Conservation (phyloP, 164 flowering plant genomes). For the Kingdonia uniflora region DNA sequence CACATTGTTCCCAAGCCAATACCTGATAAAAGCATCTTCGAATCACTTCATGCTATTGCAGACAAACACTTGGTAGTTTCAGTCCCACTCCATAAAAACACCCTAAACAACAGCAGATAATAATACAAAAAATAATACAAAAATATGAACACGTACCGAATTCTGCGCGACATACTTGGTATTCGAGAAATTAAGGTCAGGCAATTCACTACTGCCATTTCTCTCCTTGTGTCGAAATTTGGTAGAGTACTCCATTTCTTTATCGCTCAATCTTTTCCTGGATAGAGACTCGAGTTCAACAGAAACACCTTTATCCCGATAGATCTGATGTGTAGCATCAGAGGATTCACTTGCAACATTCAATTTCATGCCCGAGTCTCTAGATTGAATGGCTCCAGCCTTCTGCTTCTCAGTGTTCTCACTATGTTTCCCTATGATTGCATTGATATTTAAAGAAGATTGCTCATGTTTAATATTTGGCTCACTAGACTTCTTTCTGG, state of each 20-base stretch:
- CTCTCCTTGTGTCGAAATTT: conserved; percentile 40
- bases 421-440: conserved; percentile 19
- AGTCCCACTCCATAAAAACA: too few species aligned
- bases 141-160: conserved; percentile 5
- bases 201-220: conserved; percentile 33
- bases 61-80: too few species aligned
- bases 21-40: too few species aligned
- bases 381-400: conserved; percentile 23
- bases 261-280: conserved; percentile 22
- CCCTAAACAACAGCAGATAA: too few species aligned
- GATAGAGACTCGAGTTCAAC: conserved; percentile 27
- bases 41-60: too few species aligned
- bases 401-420: conserved; percentile 38
- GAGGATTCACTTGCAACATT: conserved; percentile 32
- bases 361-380: conserved; percentile 24
- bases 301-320: conserved; percentile 24
- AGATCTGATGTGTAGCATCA: conserved; percentile 27
- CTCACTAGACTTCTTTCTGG: conserved; percentile 40
- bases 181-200: conserved; percentile 12
- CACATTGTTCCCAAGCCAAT: too few species aligned
- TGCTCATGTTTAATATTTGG: conserved; percentile 20
- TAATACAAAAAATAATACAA: too few species aligned
- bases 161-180: conserved; percentile 7
- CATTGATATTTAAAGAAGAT: conserved; percentile 20
- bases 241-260: conserved; percentile 21